Base-by-base conservation (phyloP, 257 asterid genomes). In the Forsythia suspensa region DNA sequence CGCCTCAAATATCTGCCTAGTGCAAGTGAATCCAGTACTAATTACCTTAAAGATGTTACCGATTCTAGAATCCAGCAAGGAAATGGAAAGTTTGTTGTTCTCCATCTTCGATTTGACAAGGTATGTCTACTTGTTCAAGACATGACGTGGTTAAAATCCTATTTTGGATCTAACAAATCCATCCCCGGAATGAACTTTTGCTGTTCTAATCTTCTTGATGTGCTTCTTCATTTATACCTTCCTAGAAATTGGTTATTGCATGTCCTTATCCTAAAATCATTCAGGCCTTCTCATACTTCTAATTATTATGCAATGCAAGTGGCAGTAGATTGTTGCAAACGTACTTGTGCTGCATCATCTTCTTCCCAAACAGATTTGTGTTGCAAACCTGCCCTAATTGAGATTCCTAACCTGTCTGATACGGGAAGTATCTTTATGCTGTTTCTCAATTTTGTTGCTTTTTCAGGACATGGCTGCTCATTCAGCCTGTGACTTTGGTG, bases 401-500 rank as follows among this genome's bases (percentile, higher is more conserved):
- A 18, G 8, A 52, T 52, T 52, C 10, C 29, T 55, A n/a, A 6
- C 65, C 11, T 55, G 29, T 55, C 7, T 11, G 16, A 11, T 8
- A 10, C 3, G 18, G 39, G 15, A 8, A 10, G 37, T 24, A 24
- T 63, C n/a, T 29, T 21, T 63, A 9, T 24, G 37, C 16, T 24
- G 70, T 63, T 63, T 63, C 39, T 63, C 24, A 20, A 71, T 63
- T 34, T 66, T 36, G 75, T 71, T 70, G 76, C 51, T 79, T 86
- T 73, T 76, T 63, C 88, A 96, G 99, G 99, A 96, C 75, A 96
- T 96, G 99, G 99, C 99, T 77, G 99, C 99, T 51, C 99, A 94
- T 89, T 94, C 99, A 24, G 98, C 99, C 20, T 96, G 99, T 24
- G 99, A 96, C 86, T 96, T 96, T 84, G 99, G 99, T 73, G 99